These are phyloP conservation scores for Fusarium graminum DNA, from an alignment of 2,329 filamentous ascomycete genomes.

Conservation along the genomic window DNA sequence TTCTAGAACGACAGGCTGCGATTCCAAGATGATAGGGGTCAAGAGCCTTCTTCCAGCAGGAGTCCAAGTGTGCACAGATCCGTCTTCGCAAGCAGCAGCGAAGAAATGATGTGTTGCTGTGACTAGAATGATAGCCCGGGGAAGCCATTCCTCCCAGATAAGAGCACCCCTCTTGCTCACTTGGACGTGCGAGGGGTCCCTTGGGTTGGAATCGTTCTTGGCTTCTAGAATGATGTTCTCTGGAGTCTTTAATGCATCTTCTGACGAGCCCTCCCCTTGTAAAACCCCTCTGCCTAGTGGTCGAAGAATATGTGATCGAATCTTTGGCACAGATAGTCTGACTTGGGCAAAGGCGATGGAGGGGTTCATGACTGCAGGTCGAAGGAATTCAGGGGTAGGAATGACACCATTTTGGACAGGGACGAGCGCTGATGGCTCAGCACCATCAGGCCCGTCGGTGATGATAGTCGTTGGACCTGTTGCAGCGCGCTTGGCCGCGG, in stretches of 20 bases:
- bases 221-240: constrained; percentile 88
- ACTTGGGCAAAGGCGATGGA: constrained; percentile 85
- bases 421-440: constrained; percentile 79
- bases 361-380: constrained; percentile 88
- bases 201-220: constrained; percentile 80
- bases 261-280: constrained; percentile 64
- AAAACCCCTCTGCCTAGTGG: constrained; percentile 78
- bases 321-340: constrained; percentile 86
- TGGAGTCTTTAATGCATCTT: constrained; percentile 72
- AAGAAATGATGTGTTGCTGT: constrained; percentile 93
- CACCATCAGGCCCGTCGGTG: constrained; percentile 80
- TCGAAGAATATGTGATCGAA: constrained; percentile 84
- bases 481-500: constrained; percentile 63
- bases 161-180: constrained; percentile 83
- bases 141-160: constrained; percentile 95
- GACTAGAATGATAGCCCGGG: constrained; percentile 86
- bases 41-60: constrained; percentile 88
- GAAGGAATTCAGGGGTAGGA: constrained; percentile 83
- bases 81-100: constrained; percentile 94
- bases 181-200: constrained; percentile 86
- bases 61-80: constrained; percentile 90
- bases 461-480: constrained; percentile 81
- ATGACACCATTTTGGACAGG: constrained; percentile 70
- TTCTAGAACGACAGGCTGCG: constrained; percentile 94
- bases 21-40: constrained; percentile 87